Evolutionary conservation across 805 yeast species (phyloP).

Genomic region (Jamesozyma spencerorum): DNA sequence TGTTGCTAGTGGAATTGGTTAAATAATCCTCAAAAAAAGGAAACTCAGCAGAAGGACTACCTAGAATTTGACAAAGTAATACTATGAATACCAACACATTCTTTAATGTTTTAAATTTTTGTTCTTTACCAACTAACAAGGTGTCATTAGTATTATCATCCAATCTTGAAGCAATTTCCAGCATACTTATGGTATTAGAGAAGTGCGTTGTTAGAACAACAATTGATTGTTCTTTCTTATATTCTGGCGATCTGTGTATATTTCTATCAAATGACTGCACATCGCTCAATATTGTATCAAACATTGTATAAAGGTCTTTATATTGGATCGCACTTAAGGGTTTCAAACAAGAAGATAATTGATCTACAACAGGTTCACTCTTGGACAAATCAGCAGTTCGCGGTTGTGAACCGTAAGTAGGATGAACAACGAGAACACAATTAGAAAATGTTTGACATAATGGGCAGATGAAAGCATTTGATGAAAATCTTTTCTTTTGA

Average conservation of each 20-base stretch:
- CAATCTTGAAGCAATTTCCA: constrained; percentile 51
- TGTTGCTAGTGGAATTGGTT: constrained; percentile 8
- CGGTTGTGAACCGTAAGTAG: constrained; percentile 7
- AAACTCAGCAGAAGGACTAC: constrained; percentile 12
- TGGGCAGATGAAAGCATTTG: constrained; percentile 80
- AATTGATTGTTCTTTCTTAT: constrained; percentile 14
- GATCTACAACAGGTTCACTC: constrained; percentile 7
- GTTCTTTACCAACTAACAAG: constrained; percentile 32
- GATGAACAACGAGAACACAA: constrained; percentile 24
- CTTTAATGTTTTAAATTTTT: constrained; percentile 32
- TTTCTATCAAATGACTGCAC: constrained; percentile 17
- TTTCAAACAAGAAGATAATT: constrained; percentile 10
- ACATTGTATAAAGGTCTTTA: constrained; percentile 11
- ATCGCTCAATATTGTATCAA: constrained; percentile 14
- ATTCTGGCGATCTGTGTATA: constrained; percentile 11
- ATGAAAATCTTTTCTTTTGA: constrained; percentile 49
- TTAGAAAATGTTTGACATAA: constrained; percentile 68
- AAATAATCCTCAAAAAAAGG: constrained; percentile 11
- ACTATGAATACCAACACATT: constrained; percentile 23
- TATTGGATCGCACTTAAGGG: constrained; percentile 10
- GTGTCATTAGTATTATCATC: constrained; percentile 29
- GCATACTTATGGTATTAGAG: constrained; percentile 39
- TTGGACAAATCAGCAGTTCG: constrained; percentile 6
- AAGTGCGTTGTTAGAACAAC: constrained; percentile 19
- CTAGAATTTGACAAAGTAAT: constrained; percentile 14